Percentiles rank a stretch among this genome's conserved stretches.
Evolutionary conservation across 129 eudicot genomes (phyloP).

Genomic region (Tagetes erecta): DNA sequence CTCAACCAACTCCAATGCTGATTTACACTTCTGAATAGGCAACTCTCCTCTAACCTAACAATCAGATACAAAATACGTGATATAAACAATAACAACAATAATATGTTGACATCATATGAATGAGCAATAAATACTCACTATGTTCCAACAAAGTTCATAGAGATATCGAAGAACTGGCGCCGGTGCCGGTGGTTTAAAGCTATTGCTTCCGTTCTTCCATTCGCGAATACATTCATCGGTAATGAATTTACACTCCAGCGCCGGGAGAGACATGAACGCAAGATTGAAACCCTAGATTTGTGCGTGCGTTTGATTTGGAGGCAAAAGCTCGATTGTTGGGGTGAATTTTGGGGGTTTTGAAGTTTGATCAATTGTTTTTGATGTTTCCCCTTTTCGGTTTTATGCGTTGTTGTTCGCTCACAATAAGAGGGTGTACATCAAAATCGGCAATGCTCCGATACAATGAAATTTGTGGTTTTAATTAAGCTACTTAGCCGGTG

Average conservation of each 20-base stretch:
- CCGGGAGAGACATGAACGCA: conserved; percentile 65
- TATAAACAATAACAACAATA: background rate
- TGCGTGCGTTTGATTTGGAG: conserved; percentile 12
- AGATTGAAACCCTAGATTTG: conserved; percentile 27
- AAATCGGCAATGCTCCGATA: background rate
- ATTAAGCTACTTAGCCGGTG: too few species aligned
- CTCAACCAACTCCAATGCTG: conserved; percentile 73
- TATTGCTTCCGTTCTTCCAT: conserved; percentile 64
- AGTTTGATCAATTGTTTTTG: conserved; percentile 6
- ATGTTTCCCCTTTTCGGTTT: conserved; percentile 19
- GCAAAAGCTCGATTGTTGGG: conserved; percentile 22
- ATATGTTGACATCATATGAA: background rate
- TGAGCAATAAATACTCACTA: conserved; percentile 37
- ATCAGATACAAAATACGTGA: conserved; percentile 17
- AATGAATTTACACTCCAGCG: conserved; percentile 59
- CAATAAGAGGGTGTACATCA: background rate
- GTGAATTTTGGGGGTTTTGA: conserved; percentile 30
- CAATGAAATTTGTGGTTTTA: too few species aligned
- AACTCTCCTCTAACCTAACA: conserved; percentile 80
- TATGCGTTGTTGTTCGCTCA: background rate
- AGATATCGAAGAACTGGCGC: conserved; percentile 71
- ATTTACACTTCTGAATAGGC: conserved; percentile 85
- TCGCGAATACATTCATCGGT: conserved; percentile 76
- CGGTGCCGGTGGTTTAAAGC: conserved; percentile 54
- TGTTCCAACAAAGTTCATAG: conserved; percentile 78